Evolutionary conservation across 208 protist species (phyloP).

Genomic region (Acanthamoeba royreba): DNA sequence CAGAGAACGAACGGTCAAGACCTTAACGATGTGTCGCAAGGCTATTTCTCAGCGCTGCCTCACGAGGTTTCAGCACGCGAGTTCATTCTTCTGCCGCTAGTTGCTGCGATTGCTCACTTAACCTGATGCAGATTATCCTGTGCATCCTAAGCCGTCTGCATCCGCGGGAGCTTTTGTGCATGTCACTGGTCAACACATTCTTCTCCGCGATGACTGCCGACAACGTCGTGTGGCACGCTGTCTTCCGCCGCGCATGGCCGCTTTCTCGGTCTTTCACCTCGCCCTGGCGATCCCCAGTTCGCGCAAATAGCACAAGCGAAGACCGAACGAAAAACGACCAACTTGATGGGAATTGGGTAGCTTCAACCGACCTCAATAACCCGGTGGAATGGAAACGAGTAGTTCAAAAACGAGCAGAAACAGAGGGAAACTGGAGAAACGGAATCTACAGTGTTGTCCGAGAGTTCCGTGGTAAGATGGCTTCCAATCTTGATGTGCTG

Average conservation of each 20-base stretch:
- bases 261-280: neutral
- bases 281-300: neutral
- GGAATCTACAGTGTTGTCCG: neutral
- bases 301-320: no score
- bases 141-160: neutral
- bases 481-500: no score
- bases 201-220: neutral
- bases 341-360: no score
- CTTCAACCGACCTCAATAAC: no score
- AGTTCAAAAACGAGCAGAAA: neutral
- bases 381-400: neutral
- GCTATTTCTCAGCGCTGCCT: neutral
- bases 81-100: neutral
- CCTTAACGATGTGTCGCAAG: neutral
- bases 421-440: neutral
- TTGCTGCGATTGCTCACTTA: neutral
- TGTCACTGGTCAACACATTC: neutral
- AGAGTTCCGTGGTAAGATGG: neutral
- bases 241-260: neutral
- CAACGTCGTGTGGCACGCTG: neutral
- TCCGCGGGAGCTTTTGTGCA: neutral
- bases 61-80: neutral
- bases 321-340: neutral
- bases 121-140: neutral
- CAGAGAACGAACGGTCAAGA: neutral